Base-by-base conservation (phyloP, 139 green algal genomes). In the Coelastrella sp. region DNA sequence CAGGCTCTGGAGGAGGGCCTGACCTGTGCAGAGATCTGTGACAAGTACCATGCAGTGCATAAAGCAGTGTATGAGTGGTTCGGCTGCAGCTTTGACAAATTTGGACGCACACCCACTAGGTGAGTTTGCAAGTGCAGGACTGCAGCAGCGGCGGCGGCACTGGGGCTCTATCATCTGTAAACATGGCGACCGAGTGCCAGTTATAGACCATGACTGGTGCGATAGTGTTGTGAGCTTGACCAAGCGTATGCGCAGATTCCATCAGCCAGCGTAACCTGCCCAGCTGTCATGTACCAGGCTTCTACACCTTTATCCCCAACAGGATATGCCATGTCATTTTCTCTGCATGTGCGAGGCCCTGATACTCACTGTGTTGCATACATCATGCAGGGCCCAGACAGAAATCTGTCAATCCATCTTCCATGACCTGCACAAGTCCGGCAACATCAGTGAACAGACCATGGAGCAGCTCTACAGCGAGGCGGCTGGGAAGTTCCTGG, bases 1-100 rank as follows among this genome's bases (percentile, higher is more conserved):
- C 75, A 97, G 94, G 98, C 98, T 4, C 93, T 99, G 77, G 98
- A 99, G 96, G 98, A 99, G 95, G 96, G 96, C 0, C 87, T 99
- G 54, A 98, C 93, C 56, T 97, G 94, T 89, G 93, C 97, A 83
- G n/a, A 99, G 95, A 98, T 99, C 87, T 99, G 98, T 94, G 97
- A 99, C 94, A 99, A 99, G 96, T 99, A 99, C 94, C 95, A 99
- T 86, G 97, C 96, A 20, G 97, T 99, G 81, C 98, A 99, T 93
- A 94, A 92, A 8, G 92, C 93, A 61, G 98, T 99, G 91, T 99
- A 99, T 90, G 88, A 98, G 32, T 99, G 98, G 98, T 99, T 99
- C 91, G 97, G 97, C 94, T 98, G 98, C 81, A 90, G 85, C 5
- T 99, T 99, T 91, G 98, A 99, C 95, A 96, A 97, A 77, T 99